phyloP scores from a whole-genome alignment of 768 basidiomycete species.

The Mycena alexandri region DNA sequence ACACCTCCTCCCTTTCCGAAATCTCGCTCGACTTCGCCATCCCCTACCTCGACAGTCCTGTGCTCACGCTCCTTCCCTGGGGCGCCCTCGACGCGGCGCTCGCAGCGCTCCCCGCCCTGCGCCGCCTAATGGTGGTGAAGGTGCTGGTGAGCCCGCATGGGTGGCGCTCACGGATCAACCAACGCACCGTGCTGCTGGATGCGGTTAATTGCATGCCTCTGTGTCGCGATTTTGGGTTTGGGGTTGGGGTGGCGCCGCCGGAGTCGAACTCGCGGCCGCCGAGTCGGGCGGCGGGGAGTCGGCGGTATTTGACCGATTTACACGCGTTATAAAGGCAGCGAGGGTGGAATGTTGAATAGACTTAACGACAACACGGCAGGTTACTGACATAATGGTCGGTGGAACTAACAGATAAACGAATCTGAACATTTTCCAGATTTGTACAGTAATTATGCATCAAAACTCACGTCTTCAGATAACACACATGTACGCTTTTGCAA shows the following conservation, averaged over 20 bases:
- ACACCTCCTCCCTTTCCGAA: conserved; percentile 11
- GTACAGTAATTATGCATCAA: no score
- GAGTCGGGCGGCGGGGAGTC: conserved; percentile 29
- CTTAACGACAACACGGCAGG: no score
- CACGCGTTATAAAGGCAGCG: conserved; percentile 9
- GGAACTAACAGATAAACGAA: no score
- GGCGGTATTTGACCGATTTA: conserved; percentile 7
- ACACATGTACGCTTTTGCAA: no score
- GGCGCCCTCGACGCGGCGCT: conserved; percentile 19
- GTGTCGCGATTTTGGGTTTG: conserved; percentile 22
- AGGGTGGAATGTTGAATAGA: background rate
- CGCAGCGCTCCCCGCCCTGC: conserved; percentile 19
- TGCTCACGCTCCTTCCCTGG: conserved; percentile 22
- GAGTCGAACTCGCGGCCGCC: conserved; percentile 11
- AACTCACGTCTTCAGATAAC: no score
- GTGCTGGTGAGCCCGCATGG: conserved; percentile 32
- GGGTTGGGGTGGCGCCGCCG: background rate
- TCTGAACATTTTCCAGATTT: no score
- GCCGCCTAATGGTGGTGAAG: conserved; percentile 24
- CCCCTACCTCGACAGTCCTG: conserved; percentile 31
- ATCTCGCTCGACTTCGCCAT: conserved; percentile 33
- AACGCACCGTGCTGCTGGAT: conserved; percentile 20
- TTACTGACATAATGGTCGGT: no score
- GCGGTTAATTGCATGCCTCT: conserved; percentile 21
- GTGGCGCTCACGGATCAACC: conserved; percentile 33